phyloP scores from a whole-genome alignment of 225 moss, liverwort and hornwort genomes.

The Marchantia polymorpha region DNA sequence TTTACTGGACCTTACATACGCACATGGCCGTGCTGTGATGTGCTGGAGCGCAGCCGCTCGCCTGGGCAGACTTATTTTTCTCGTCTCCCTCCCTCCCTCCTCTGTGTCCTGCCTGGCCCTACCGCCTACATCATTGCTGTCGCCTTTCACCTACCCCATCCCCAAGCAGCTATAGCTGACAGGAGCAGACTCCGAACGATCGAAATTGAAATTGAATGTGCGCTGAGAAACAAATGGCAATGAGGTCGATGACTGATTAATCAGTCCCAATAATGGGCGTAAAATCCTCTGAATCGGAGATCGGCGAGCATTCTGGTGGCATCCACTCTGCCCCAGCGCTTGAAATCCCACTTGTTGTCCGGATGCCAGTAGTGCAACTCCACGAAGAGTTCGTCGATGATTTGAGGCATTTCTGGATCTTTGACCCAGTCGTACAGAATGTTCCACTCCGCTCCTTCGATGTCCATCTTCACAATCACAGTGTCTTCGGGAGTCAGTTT shows the following conservation, averaged over 20 bases:
- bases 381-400: conserved; percentile 78
- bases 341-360: conserved; percentile 53
- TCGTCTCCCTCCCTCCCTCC: no score
- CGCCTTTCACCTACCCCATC: no score
- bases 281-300: conserved; percentile 36
- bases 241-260: conserved; percentile 1
- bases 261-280: conserved; percentile 48
- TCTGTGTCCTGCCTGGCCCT: no score
- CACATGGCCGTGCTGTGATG: no score
- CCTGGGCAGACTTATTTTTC: no score
- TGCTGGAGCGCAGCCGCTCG: no score
- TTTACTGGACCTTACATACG: no score
- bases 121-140: no score
- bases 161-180: no score
- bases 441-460: conserved; percentile 81
- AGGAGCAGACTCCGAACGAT: no score
- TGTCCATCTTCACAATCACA: conserved; percentile 91
- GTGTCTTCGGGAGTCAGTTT: conserved; percentile 55
- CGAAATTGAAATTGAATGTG: no score
- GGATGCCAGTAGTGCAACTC: conserved; percentile 73
- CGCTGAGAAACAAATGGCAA: no score
- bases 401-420: conserved; percentile 61
- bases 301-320: conserved; percentile 39
- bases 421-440: conserved; percentile 66
- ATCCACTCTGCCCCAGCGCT: conserved; percentile 17